Evolutionary conservation across 805 yeast species (phyloP), one percentile per base, ranked within the genome.

Genomic region (Myxozyma geophila): DNA sequence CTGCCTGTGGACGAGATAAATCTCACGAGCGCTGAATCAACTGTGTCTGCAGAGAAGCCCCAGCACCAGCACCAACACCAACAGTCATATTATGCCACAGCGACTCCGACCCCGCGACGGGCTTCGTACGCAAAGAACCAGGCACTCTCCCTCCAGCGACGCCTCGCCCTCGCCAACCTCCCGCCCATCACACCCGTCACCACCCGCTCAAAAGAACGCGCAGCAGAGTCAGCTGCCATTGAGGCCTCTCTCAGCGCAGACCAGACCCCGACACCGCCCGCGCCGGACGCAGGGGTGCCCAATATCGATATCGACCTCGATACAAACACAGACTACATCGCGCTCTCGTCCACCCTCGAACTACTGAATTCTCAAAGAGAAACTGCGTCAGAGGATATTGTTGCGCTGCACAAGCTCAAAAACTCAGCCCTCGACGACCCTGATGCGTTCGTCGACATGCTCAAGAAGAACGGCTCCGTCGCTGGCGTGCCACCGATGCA

Each of bases 251-350:
- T 35, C 17, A 53, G 39, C 23, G 44, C 44, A 15, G 60, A 37
- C 7, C 39, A 23, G 47, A 28, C 54, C 17, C 53, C 48, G 23
- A 13, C 58, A n/a, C 56, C 53, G 15, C 13, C 49, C 3, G 53
- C 53, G 17, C 47, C 36, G 7, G 51, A 53, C 53, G 56, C 35
- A 21, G 63, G 66, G 33, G 33, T 63, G 15, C 68, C 68, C 2
- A 46, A 17, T 36, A 60, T 59, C 43, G 58, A 55, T 17, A 62
- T 67, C 49, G 70, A 68, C 35, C 64, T 69, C 46, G 62, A 57
- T 35, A 63, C 71, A 28, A 60, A 73, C 58, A 64, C 74, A 15
- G 76, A 74, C 57, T 74, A 73, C 54, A 69, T 74, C 15, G 76
- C 77, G 23, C 68, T 74, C 23, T 43, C 70, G 19, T 69, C 76